Conservation (phyloP, 768 basidiomycete genomes). For the Galerina sulciceps region DNA sequence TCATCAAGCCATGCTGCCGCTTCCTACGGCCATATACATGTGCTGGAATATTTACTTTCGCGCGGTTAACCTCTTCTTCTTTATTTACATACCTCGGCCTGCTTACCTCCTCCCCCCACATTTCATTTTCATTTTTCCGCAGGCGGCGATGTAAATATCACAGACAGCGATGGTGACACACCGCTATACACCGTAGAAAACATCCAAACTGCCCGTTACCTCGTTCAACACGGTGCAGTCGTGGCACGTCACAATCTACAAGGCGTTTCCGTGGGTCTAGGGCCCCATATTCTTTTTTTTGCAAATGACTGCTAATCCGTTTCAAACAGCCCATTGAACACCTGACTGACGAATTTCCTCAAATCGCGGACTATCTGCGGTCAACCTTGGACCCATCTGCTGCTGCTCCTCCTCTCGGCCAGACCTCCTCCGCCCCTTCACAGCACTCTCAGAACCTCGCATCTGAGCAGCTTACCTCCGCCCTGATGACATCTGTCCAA, state of each 20-base stretch:
- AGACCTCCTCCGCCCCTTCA: slow-evolving; percentile 43
- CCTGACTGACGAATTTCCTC: slow-evolving; percentile 72
- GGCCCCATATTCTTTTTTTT: background rate
- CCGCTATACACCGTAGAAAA: slow-evolving; percentile 91
- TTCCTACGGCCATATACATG: slow-evolving; percentile 81
- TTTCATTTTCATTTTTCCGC: background rate
- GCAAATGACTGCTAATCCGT: slow-evolving; percentile 8
- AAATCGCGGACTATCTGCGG: slow-evolving; percentile 66
- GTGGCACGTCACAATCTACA: slow-evolving; percentile 67
- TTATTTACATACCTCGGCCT: slow-evolving; percentile 11
- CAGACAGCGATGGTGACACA: slow-evolving; percentile 88
- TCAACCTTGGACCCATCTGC: slow-evolving; percentile 32
- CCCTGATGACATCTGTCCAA: slow-evolving; percentile 67
- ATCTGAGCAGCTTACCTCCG: slow-evolving; percentile 71
- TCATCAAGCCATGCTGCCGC: slow-evolving; percentile 85
- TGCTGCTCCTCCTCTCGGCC: slow-evolving; percentile 17
- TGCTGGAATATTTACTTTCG: slow-evolving; percentile 80
- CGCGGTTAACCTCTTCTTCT: slow-evolving; percentile 46
- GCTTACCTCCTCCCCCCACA: slow-evolving; percentile 9
- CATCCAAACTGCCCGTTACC: slow-evolving; percentile 74
- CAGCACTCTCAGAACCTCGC: slow-evolving; percentile 70
- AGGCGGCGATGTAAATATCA: slow-evolving; percentile 89
- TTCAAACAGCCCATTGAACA: slow-evolving; percentile 69
- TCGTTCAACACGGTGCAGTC: slow-evolving; percentile 79
- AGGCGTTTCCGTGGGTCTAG: slow-evolving; percentile 70